Evolutionary conservation across 371 early-diverging fungal genomes (phyloP).

Genomic region (Mortierella sp.): DNA sequence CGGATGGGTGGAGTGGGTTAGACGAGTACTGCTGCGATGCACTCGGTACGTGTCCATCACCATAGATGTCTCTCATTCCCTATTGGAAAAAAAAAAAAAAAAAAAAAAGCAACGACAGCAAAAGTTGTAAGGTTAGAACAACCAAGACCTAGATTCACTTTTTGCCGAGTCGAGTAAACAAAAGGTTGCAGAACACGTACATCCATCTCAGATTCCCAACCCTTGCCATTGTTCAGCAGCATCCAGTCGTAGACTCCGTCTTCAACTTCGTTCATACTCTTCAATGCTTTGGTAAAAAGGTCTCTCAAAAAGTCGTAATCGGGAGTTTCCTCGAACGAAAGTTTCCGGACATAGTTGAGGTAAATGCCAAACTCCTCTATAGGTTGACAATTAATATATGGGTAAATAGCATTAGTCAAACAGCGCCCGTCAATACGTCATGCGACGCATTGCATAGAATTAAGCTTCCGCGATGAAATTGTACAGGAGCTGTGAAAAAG

Average conservation of each 20-base stretch:
- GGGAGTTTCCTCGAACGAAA: constrained; percentile 97
- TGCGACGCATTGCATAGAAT: not conserved
- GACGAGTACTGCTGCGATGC: constrained; percentile 54
- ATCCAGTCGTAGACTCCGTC: constrained; percentile 98
- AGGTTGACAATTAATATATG: not conserved
- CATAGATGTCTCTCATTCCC: constrained; percentile 33
- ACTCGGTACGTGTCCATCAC: constrained; percentile 36
- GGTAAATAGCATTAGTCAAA: not conserved
- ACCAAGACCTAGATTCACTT: not conserved
- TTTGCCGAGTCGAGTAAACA: not conserved
- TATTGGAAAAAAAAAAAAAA: not conserved
- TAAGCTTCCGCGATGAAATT: no score
- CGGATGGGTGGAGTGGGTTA: constrained; percentile 53
- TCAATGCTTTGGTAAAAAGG: constrained; percentile 89
- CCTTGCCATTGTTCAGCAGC: constrained; percentile 73
- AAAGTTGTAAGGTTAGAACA: not conserved
- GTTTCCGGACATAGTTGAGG: constrained; percentile 92
- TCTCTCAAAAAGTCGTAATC: constrained; percentile 94
- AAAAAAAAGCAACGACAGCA: no score
- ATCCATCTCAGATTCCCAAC: constrained; percentile 65
- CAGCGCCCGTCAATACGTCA: no score
- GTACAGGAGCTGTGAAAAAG: no score
- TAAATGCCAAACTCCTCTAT: constrained; percentile 92
- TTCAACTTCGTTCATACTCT: constrained; percentile 81
- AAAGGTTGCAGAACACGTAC: constrained; percentile 31